phyloP scores from a whole-genome alignment of 2,329 filamentous ascomycete species.

The Xylaria multiplex region DNA sequence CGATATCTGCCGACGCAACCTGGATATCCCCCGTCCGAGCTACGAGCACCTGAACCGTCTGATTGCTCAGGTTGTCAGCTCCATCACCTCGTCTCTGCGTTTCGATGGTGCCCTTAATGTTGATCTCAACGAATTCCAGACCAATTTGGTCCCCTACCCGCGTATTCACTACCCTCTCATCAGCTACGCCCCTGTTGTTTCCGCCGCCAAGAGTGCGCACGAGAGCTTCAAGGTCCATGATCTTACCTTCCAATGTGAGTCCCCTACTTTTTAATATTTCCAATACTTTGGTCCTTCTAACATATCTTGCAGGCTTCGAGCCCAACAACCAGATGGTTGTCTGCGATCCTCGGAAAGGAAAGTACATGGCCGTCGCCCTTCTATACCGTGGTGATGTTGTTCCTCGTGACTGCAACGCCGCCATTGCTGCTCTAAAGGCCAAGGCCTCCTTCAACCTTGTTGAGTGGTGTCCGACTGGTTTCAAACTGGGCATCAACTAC shows the following conservation, averaged over 20 bases:
- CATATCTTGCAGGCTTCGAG: slow-evolving; percentile 68
- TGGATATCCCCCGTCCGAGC: slow-evolving; percentile 74
- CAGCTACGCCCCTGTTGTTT: slow-evolving; percentile 77
- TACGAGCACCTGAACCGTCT: slow-evolving; percentile 78
- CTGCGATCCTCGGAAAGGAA: slow-evolving; percentile 77
- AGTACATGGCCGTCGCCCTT: slow-evolving; percentile 80
- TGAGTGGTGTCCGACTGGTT: slow-evolving; percentile 79
- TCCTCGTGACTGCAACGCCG: slow-evolving; percentile 74
- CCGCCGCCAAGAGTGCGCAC: slow-evolving; percentile 79
- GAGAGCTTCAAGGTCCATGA: slow-evolving; percentile 90
- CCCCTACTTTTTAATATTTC: slow-evolving; percentile 29
- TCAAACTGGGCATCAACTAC: slow-evolving; percentile 82
- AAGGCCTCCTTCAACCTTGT: slow-evolving; percentile 78
- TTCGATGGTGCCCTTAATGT: slow-evolving; percentile 79
- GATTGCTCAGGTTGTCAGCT: slow-evolving; percentile 79
- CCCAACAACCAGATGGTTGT: slow-evolving; percentile 84
- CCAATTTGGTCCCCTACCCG: slow-evolving; percentile 77
- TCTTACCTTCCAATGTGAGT: slow-evolving; percentile 76
- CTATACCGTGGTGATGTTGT: slow-evolving; percentile 78
- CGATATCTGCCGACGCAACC: slow-evolving; percentile 77
- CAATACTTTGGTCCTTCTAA: slow-evolving; percentile 16
- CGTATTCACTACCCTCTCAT: slow-evolving; percentile 80
- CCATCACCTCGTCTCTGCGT: slow-evolving; percentile 76
- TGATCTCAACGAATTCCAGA: slow-evolving; percentile 82
- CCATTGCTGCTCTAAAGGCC: slow-evolving; percentile 74